These are phyloP conservation scores for Tetrapisispora nanseiensis DNA, from an alignment of 805 yeast genomes.

Conservation along the genomic window DNA sequence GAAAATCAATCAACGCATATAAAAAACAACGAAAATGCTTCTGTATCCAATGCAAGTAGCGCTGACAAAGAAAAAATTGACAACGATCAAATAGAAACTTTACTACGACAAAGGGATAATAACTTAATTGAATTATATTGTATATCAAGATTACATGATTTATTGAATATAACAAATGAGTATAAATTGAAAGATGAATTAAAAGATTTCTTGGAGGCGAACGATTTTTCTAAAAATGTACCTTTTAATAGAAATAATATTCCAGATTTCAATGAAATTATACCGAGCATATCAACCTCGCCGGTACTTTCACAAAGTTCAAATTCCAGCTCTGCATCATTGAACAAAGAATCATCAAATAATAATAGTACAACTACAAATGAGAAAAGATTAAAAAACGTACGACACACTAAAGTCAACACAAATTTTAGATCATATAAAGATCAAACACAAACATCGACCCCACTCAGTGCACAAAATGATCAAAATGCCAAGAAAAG, in stretches of 20 bases:
- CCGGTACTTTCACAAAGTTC: not conserved
- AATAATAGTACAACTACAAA: not conserved
- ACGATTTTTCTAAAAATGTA: constrained; percentile 42
- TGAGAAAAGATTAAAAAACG: not conserved
- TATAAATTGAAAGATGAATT: constrained; percentile 31
- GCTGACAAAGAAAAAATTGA: not conserved
- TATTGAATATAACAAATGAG: constrained; percentile 33
- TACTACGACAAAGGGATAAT: constrained; percentile 44
- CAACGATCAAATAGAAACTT: constrained; percentile 18
- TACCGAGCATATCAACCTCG: not conserved
- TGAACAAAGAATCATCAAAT: not conserved
- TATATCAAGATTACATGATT: constrained; percentile 42
- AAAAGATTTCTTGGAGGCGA: constrained; percentile 40
- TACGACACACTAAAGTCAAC: not conserved
- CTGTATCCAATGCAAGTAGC: not conserved
- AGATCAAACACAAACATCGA: not conserved
- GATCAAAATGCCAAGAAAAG: not conserved
- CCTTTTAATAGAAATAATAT: constrained; percentile 29
- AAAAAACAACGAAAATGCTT: not conserved
- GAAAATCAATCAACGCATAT: not conserved
- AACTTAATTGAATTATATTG: constrained; percentile 54
- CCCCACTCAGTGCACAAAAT: not conserved
- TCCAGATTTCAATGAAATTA: constrained; percentile 8
- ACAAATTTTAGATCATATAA: not conserved
- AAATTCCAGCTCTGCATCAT: not conserved